phyloP scores from a whole-genome alignment of 2,329 filamentous ascomycete genomes.

The Aspergillus puulaauensis region DNA sequence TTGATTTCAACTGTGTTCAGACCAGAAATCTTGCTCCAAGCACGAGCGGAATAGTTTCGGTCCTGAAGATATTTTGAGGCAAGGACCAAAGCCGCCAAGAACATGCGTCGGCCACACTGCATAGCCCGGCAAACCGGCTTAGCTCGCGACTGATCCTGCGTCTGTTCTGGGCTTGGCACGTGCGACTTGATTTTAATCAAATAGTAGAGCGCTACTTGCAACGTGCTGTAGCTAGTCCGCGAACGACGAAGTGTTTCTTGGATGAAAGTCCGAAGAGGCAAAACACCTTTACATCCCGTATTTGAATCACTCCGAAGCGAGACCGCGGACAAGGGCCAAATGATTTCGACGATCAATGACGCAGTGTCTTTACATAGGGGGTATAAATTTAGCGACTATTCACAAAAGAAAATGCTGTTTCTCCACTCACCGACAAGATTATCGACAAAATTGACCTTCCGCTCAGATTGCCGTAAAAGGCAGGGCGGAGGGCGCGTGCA shows the following conservation, averaged over 20 bases:
- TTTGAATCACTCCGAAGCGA: conserved; percentile 69
- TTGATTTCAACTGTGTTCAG: conserved; percentile 92
- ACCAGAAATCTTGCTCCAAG: conserved; percentile 99
- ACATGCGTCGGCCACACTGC: conserved; percentile 96
- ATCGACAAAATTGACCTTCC: conserved; percentile 93
- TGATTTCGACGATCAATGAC: conserved; percentile 93
- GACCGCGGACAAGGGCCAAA: conserved; percentile 89
- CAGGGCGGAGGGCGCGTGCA: conserved; percentile 67
- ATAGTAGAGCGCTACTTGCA: conserved; percentile 96
- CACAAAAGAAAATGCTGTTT: conserved; percentile 24
- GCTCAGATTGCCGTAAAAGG: conserved; percentile 82
- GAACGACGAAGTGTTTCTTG: conserved; percentile 95
- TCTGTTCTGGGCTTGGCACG: conserved; percentile 80
- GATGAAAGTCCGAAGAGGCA: conserved; percentile 92
- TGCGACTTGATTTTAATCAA: conserved; percentile 89
- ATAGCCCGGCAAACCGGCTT: conserved; percentile 72
- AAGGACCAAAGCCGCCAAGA: conserved; percentile 88
- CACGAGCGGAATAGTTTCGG: conserved; percentile 93
- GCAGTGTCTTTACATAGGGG: conserved; percentile 73
- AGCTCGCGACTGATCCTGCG: conserved; percentile 78
- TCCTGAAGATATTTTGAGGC: conserved; percentile 98
- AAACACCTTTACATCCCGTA: conserved; percentile 68
- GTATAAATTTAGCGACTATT: conserved; percentile 13
- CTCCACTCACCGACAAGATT: conserved; percentile 88
- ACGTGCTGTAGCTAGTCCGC: conserved; percentile 92